Percentiles rank a stretch among this genome's conserved stretches.
Evolutionary conservation across 225 moss, liverwort and hornwort species (phyloP).

Genomic region (Pseudisothecium myosuroides): DNA sequence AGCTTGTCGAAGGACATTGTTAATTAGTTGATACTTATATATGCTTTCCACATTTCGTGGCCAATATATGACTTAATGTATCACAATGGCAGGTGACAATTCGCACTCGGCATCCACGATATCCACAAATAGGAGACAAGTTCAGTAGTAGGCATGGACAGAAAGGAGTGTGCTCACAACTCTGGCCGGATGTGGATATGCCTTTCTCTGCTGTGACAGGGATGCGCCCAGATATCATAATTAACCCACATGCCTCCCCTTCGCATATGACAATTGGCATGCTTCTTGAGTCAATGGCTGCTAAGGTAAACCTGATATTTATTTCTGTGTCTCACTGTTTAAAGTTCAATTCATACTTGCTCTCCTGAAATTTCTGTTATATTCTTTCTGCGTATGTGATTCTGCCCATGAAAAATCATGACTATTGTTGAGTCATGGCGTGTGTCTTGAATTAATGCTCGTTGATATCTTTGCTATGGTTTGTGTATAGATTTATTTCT

Average conservation of each 20-base stretch:
- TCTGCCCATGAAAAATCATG: background rate
- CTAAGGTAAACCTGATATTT: conserved; percentile 48
- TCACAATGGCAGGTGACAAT: conserved; percentile 55
- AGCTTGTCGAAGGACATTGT: background rate
- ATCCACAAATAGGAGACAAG: conserved; percentile 96
- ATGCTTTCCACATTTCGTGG: background rate
- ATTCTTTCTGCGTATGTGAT: background rate
- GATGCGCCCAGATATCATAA: conserved; percentile 94
- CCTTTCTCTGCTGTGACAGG: conserved; percentile 92
- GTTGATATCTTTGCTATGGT: background rate
- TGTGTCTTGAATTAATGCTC: background rate
- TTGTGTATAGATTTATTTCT: background rate
- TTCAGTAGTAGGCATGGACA: conserved; percentile 99
- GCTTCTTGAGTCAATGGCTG: conserved; percentile 96
- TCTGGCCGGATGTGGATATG: conserved; percentile 98
- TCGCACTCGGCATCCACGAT: conserved; percentile 75
- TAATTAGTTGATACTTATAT: background rate
- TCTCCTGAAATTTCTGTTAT: background rate
- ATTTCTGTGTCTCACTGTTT: background rate
- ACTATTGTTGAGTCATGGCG: background rate
- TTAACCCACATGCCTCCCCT: conserved; percentile 97
- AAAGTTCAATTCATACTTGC: background rate
- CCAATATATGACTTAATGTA: background rate
- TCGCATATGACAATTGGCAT: conserved; percentile 99
- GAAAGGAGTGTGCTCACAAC: conserved; percentile 95